Evolutionary conservation across 805 yeast genomes (phyloP).

Genomic region (Scheffersomyces spartinae): DNA sequence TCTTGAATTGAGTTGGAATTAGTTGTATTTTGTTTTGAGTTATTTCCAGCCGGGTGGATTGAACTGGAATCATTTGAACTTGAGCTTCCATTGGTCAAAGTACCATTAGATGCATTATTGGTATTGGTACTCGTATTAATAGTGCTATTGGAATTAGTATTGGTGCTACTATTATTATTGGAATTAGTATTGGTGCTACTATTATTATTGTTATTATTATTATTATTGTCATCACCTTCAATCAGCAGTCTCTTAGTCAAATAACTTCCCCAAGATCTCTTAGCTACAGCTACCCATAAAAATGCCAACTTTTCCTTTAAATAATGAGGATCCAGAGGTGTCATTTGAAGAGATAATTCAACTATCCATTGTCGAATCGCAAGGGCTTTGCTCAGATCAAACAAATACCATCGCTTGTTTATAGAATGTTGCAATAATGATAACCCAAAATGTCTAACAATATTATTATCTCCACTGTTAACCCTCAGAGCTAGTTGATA

Average conservation of each 20-base stretch:
- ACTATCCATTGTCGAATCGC: conserved; percentile 79
- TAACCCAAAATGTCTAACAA: conserved; percentile 85
- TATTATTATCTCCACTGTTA: conserved; percentile 47
- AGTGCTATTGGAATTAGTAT: conserved; percentile 1
- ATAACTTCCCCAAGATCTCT: conserved; percentile 80
- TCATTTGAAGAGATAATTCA: conserved; percentile 55
- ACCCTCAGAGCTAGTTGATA: conserved; percentile 66
- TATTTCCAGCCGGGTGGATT: conserved; percentile 1
- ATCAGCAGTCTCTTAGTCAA: conserved; percentile 22
- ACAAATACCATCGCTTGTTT: conserved; percentile 41
- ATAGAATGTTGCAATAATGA: conserved; percentile 69
- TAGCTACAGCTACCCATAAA: conserved; percentile 86
- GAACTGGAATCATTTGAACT: no score
- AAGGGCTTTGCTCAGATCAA: conserved; percentile 41
- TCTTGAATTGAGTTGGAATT: not conserved
- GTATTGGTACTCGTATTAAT: conserved; percentile 1
- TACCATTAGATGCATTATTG: no score
- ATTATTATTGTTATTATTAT: conserved; percentile 4
- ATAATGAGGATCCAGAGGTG: conserved; percentile 72
- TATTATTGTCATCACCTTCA: conserved; percentile 4
- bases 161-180: conserved; percentile 1
- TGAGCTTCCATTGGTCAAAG: no score
- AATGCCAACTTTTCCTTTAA: conserved; percentile 82
- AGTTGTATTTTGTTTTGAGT: no score
- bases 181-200: no score